Base-by-base conservation (phyloP, 1,139 yeast species). In the Suhomyces chickasaworum region DNA sequence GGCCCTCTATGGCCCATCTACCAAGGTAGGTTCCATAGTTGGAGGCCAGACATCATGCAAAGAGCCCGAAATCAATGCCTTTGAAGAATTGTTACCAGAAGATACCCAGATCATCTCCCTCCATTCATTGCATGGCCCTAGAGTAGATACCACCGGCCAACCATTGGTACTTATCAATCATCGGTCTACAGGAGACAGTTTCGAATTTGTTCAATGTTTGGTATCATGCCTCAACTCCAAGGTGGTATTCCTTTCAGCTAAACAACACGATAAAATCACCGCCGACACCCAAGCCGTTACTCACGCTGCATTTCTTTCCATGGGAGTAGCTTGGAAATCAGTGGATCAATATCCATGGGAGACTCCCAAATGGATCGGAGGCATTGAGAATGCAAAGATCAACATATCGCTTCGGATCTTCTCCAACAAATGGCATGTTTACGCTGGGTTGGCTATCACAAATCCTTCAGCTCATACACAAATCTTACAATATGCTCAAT, bases 11-110 rank as follows among this genome's bases (percentile, higher is more conserved):
- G 97, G 96, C 0, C 95, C 96, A 0, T 75, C 97, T 0, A 85
- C 97, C 3, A 93, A 90, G 63, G 69, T 81, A 13, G 95, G 96
- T 2, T 86, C 96, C 3, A 81, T 90, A 42, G 96, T 93, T 9
- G 99, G 99, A n/a, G 99, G 99, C 4, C 99, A 93, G 65, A 91
- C 99, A 0, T 88, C 96, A 5, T 93, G 98, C 69, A 93, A 93
- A 61, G 85, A 81, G 16, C 96, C 96, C 0, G 99, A 93, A 62
- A 86, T 93, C 37, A 74, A 71, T 17, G 97, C 98, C 0, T 89
- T 93, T 63, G 97, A 90, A 58, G 70, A 72, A 45, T 69, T 78
- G 55, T 64, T 89, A 34, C 97, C 98, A 0, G 51, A 59, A 1
- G 99, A 93, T 64, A 85, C 82, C 4, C 87, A 89, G 41, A 93